Percentiles rank a stretch among this genome's conserved stretches.
Conservation (phyloP, 768 basidiomycete species). For the Sarcomyxa edulis region DNA sequence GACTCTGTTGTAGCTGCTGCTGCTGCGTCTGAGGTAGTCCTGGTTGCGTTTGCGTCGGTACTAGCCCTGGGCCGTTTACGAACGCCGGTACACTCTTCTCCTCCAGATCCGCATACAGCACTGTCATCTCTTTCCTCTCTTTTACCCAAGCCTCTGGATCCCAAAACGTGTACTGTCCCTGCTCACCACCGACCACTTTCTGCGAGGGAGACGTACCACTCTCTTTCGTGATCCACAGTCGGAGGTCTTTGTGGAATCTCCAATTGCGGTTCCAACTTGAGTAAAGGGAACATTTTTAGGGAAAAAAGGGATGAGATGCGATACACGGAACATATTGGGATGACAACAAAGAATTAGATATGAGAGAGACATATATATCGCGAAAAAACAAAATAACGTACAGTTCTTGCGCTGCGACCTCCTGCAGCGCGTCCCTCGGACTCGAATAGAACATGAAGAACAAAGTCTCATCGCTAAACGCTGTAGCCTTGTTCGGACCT, state of each 20-base stretch:
- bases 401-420: constrained; percentile 94
- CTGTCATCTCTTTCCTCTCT: constrained; percentile 73
- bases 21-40: constrained; percentile 31
- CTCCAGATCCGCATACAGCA: constrained; percentile 69
- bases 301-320: constrained; percentile 6
- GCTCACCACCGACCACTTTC: constrained; percentile 78
- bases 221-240: constrained; percentile 84
- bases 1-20: constrained; percentile 27
- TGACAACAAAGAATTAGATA: too few relatives aligned
- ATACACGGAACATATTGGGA: constrained; percentile 4
- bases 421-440: constrained; percentile 88
- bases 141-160: constrained; percentile 77
- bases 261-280: constrained; percentile 88
- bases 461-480: constrained; percentile 93
- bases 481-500: constrained; percentile 70
- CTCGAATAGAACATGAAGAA: constrained; percentile 98
- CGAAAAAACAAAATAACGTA: constrained; percentile 37
- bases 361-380: too few relatives aligned
- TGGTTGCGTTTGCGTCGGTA: constrained; percentile 26
- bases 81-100: constrained; percentile 68
- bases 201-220: constrained; percentile 69
- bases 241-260: constrained; percentile 92
- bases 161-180: constrained; percentile 89
- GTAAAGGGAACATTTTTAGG: too few relatives aligned
- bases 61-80: constrained; percentile 41